Conservation (phyloP, 2,329 filamentous ascomycete species). For the Daldinia eschscholtzii region DNA sequence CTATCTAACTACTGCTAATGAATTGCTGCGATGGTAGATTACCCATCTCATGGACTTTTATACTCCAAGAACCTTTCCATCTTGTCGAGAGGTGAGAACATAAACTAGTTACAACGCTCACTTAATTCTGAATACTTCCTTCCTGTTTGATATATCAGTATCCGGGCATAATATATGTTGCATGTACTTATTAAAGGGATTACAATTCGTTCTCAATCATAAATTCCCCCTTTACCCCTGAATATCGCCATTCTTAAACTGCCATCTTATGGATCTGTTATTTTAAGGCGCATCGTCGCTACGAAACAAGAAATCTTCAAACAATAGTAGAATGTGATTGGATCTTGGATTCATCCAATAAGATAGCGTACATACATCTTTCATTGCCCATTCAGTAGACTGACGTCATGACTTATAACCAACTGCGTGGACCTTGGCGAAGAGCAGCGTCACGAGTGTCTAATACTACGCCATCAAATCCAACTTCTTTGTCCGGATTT, state of each 20-base stretch:
- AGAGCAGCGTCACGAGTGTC: conserved; percentile 29
- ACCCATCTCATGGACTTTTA: no score
- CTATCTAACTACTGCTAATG: no score
- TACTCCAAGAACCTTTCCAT: no score
- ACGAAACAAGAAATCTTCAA: neutral
- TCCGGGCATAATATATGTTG: no score
- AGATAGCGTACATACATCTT: neutral
- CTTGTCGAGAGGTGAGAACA: no score
- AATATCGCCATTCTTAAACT: neutral
- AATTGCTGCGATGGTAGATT: no score
- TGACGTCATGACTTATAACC: conserved; percentile 36
- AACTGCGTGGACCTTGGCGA: conserved; percentile 23
- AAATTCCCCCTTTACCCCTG: no score
- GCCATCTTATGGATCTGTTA: neutral
- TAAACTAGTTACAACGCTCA: no score
- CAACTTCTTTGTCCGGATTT: conserved; percentile 29
- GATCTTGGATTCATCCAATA: conserved; percentile 21
- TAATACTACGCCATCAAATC: conserved; percentile 13
- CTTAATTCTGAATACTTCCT: no score
- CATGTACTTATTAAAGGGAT: no score
- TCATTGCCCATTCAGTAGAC: conserved; percentile 17
- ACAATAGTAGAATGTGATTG: conserved; percentile 2
- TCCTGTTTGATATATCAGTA: no score
- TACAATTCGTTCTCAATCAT: no score
- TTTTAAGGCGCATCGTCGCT: neutral